phyloP scores from a whole-genome alignment of 805 yeast genomes.

The Candida berthetii region DNA sequence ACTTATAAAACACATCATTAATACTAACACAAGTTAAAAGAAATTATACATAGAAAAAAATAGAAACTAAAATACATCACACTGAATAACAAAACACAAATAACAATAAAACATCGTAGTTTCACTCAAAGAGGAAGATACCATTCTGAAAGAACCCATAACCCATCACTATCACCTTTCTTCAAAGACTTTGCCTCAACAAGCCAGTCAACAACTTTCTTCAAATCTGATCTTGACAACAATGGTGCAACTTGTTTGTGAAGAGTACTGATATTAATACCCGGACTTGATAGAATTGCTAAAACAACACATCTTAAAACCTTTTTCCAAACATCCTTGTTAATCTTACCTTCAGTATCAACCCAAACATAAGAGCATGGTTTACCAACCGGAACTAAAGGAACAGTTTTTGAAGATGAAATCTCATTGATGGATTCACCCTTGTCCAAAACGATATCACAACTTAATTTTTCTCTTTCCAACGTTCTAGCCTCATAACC shows the following conservation, averaged over 20 bases:
- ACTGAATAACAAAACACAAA: neutral
- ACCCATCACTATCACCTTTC: constrained; percentile 29
- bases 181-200: constrained; percentile 29
- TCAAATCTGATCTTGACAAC: constrained; percentile 25
- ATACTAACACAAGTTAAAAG: too few species aligned
- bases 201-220: constrained; percentile 39
- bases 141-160: constrained; percentile 42
- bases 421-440: constrained; percentile 2
- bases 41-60: too few species aligned
- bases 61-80: neutral
- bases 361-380: constrained; percentile 73
- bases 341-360: constrained; percentile 55
- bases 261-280: constrained; percentile 28
- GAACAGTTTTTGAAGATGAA: constrained; percentile 6
- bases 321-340: constrained; percentile 53
- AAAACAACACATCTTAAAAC: constrained; percentile 41
- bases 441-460: constrained; percentile 45
- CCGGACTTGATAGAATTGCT: constrained; percentile 48
- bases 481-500: constrained; percentile 75
- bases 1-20: too few species aligned
- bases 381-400: constrained; percentile 48
- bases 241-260: constrained; percentile 13
- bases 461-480: constrained; percentile 60
- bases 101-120: neutral
- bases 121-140: constrained; percentile 29